Evolutionary conservation across 2,329 filamentous ascomycete species (phyloP), one percentile per base, ranked within the genome.

Genomic region (Dryadomyces quercivorus): DNA sequence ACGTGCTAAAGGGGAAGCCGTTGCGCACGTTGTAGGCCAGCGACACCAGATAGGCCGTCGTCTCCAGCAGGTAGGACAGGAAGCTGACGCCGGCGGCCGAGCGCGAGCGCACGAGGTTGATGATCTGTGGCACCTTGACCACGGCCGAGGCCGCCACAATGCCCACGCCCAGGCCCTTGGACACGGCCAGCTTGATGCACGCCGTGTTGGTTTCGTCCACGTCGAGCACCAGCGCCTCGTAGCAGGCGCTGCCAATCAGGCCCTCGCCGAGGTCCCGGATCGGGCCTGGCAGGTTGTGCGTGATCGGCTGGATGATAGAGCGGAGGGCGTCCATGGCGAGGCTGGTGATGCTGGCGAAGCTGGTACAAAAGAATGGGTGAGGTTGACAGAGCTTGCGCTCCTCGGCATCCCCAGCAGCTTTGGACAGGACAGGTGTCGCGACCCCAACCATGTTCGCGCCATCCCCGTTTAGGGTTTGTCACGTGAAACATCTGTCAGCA

Each of bases 61-160:
- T 96, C 75, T 98, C 93, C 67, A 98, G 88, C 38, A 93, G 77
- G 74, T 96, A 97, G 36, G 88, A 86, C 47, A 95, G 78, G 72
- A 97, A 95, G 50, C 84, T 89, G 58, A 98, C 80, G 62, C 93
- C 93, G 47, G 82, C 80, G 31, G 90, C 83, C 51, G 89, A 95
- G 64, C 83, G 80, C 50, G 88, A 90, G 65, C 77, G 77, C 64
- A 93, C 71, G 52, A 98, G 83, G 75, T 98, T 98, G 69, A 96
- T 70, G 66, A 98, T 92, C 75, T 98, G 93, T 0, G 93, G 93
- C 26, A 98, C 83, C 74, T 98, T 98, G 75, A 98, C 91, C 63
- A 97, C 82, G 54, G 88, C 84, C 31, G 87, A 91, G 53, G 90
- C 89, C 61, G 80, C 85, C 66, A 98, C 90, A 71, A 98, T 98